Base-by-base conservation (phyloP, 441 rosid species). In the Jatropha podagrica region DNA sequence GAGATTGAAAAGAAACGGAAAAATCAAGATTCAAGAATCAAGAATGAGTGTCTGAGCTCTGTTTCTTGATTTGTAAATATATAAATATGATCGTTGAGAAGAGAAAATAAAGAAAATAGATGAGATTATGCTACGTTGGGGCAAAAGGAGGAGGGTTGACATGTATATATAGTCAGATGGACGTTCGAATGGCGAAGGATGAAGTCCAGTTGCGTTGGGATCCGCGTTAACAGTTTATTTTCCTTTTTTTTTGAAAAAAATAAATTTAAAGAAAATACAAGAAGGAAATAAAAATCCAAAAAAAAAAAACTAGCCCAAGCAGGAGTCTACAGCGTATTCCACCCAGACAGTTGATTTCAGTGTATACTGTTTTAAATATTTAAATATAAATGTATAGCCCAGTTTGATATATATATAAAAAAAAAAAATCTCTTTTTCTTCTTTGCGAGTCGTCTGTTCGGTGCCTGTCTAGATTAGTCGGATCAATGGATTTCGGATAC, bases 91-190 rank as follows among this genome's bases (percentile, higher is more conserved):
- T 3, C 4, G 3, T 32, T 32, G 32, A 32, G 32, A 32, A 32
- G 32, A 32, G 32, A 32, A 32, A 32, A 26, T 3, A 17, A 68
- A 14, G 44, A 68, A 51, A 52, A 52, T 32, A 48, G 42, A 0
- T 14, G 20, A 17, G 58, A 4, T 14, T 4, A 4, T 14, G 62
- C 4, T 14, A n/a, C 17, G 40, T 38, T 20, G 68, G 68, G 17
- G 49, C 32, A 2, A 32, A 32, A 32, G 32, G 32, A 32, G 32
- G 32, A 32, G 42, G 62, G 51, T 55, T 70, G 73, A 70, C 63
- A 55, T 38, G 65, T 56, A n/a, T 71, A 71, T 71, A 71, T 71
- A 71, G 58, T 56, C 23, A 13, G 1, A 60, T 5, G 13, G n/a
- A 54, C 4, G 48, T 48, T 38, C 14, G 3, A 41, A 42, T 5